A percentile compares a stretch with the other conserved stretches of the same genome.
phyloP scores from a whole-genome alignment of 148 eudicot species.

The Suaeda aralocaspica region DNA sequence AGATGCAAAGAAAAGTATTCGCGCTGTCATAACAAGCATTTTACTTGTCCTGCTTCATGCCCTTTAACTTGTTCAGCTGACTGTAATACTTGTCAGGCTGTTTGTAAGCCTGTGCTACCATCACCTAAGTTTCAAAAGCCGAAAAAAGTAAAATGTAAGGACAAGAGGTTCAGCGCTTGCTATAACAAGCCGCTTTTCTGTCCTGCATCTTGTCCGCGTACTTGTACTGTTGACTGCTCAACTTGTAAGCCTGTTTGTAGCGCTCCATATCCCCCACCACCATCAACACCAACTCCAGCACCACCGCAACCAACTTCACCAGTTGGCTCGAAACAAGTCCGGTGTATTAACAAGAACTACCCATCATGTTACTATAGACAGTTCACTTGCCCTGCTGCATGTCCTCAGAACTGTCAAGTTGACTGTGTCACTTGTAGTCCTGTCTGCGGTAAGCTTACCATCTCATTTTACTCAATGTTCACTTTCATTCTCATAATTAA shows the following conservation, averaged over 20 bases:
- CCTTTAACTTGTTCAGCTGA: constrained; percentile 8
- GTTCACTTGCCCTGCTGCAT: constrained; percentile 34
- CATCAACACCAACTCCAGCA: neutral
- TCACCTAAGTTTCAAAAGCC: too few relatives aligned
- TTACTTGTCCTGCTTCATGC: constrained; percentile 18
- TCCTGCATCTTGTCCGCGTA: too few relatives aligned
- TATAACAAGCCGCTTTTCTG: too few relatives aligned
- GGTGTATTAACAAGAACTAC: constrained; percentile 28
- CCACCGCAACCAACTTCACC: neutral
- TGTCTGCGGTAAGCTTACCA: constrained; percentile 37
- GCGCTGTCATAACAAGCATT: neutral
- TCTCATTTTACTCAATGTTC: neutral
- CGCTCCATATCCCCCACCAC: constrained; percentile 1
- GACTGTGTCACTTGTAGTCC: constrained; percentile 45
- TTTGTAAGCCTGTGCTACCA: too few relatives aligned
- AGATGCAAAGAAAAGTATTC: constrained; percentile 13
- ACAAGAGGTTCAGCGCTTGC: too few relatives aligned
- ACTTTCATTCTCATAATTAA: too few relatives aligned
- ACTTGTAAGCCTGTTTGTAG: neutral
- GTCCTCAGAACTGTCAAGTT: constrained; percentile 36
- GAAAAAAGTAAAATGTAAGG: too few relatives aligned
- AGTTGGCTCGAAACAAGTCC: constrained; percentile 28
- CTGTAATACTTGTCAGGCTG: constrained; percentile 12
- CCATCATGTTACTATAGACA: constrained; percentile 27
- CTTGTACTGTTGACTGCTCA: too few relatives aligned